Conservation (phyloP, 371 early-diverging fungal genomes). For the Capillidium rhysosporum region DNA sequence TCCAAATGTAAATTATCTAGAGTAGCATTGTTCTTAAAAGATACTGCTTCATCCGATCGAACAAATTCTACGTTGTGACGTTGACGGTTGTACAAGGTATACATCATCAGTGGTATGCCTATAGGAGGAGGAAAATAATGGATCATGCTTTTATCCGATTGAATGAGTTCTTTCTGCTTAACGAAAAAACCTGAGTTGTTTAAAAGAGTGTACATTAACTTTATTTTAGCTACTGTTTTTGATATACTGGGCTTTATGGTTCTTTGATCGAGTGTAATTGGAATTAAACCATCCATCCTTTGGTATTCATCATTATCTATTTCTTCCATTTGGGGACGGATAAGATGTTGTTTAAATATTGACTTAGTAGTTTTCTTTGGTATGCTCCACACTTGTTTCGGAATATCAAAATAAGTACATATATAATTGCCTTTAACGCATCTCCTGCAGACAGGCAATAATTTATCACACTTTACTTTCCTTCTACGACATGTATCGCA, state of each 20-base stretch:
- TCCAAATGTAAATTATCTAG: no score
- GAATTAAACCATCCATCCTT: background rate
- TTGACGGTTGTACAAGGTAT: background rate
- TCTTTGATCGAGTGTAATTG: background rate
- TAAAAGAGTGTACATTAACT: background rate
- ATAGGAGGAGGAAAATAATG: background rate
- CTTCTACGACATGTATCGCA: slow-evolving; percentile 3
- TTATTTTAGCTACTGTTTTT: background rate
- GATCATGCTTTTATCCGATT: no score
- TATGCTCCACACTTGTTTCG: background rate
- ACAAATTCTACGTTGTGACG: background rate
- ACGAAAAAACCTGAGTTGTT: background rate
- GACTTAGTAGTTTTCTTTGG: background rate
- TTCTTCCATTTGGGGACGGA: background rate
- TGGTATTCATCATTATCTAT: background rate
- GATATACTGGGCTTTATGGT: background rate
- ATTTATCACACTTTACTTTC: background rate
- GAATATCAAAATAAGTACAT: slow-evolving; percentile 1
- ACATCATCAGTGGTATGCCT: background rate
- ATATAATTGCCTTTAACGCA: background rate
- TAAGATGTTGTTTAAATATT: background rate
- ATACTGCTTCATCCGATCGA: background rate
- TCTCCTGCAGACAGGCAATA: background rate
- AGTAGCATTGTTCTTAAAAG: background rate
- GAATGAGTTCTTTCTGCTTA: no score